Percentiles rank a stretch among this genome's conserved stretches.
These are phyloP conservation scores for Metschnikowia chrysomelidarum DNA, from an alignment of 805 yeast species.

Conservation along the genomic window DNA sequence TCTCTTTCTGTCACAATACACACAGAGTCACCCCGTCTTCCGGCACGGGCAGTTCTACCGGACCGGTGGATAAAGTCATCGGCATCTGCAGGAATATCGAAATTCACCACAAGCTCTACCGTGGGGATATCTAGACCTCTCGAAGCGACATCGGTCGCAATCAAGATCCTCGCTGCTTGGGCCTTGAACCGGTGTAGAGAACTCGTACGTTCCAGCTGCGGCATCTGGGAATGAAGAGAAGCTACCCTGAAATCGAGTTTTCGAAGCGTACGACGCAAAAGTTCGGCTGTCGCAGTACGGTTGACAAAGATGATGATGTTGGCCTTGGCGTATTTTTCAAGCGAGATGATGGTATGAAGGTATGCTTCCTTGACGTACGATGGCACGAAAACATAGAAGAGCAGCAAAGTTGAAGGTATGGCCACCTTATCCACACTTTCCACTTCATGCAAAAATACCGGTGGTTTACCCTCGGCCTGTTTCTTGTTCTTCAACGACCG, in stretches of 20 bases:
- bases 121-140: constrained; percentile 96
- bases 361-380: constrained; percentile 89
- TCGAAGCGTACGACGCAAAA: constrained; percentile 72
- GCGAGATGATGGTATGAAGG: constrained; percentile 62
- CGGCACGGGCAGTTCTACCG: constrained; percentile 99
- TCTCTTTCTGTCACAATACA: constrained; percentile 86
- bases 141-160: constrained; percentile 96
- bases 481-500: constrained; percentile 68
- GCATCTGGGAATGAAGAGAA: constrained; percentile 91
- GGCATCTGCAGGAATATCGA: constrained; percentile 92
- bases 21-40: constrained; percentile 79
- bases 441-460: constrained; percentile 70
- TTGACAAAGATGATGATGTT: constrained; percentile 89
- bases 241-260: constrained; percentile 78
- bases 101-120: constrained; percentile 87
- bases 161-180: constrained; percentile 85
- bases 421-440: constrained; percentile 73
- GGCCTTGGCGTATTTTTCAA: constrained; percentile 58
- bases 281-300: constrained; percentile 86
- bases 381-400: constrained; percentile 74
- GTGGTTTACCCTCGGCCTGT: constrained; percentile 51
- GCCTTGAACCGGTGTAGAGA: constrained; percentile 92
- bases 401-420: constrained; percentile 68
- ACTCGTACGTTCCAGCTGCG: constrained; percentile 86
- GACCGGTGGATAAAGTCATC: constrained; percentile 96